Base-by-base conservation (phyloP, 371 early-diverging fungal genomes). In the Sporodiniella umbellata region DNA sequence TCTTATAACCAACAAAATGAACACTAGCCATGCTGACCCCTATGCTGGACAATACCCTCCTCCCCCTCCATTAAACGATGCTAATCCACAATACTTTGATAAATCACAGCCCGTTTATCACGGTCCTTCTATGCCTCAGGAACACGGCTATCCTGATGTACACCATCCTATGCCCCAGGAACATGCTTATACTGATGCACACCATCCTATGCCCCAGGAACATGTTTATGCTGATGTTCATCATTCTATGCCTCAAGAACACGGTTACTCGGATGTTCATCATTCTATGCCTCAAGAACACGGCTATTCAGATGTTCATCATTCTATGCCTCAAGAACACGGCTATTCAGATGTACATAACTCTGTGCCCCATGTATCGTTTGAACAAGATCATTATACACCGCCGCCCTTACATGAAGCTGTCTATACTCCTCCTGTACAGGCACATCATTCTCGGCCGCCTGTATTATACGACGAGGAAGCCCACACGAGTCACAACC, bases 1-100 rank as follows among this genome's bases (percentile, higher is more conserved):
- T n/a, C n/a, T n/a, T n/a, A n/a, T n/a, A n/a, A n/a, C n/a, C n/a
- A n/a, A n/a, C n/a, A n/a, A n/a, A 40, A 40, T 40, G 40, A 21
- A 40, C 21, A 10, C 26, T 24, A 53, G 45, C 31, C 54, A 49
- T 17, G 40, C 54, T 38, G 68, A 68, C 48, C 61, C 64, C 15
- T 68, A 56, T 48, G 68, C 68, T 44, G 64, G 64, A 18, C 64
- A 68, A 47, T 68, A 68, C 31, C 64, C 64, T 46, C 38, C 42
- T 8, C 68, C 68, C 8, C 64, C 60, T 25, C 63, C 66, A n/a
- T 19, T 19, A 33, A 23, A 45, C 35, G 30, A 48, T 10, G 8
- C 15, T 30, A 18, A n/a, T 38, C 37, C n/a, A 38, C 21, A 22
- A 18, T 15, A 40, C 15, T 11, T 26, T 26, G 19, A 42, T 4